A percentile compares a stretch with the other conserved stretches of the same genome.
Conservation (phyloP, 2,329 filamentous ascomycete species). For the Ascochyta fabae region DNA sequence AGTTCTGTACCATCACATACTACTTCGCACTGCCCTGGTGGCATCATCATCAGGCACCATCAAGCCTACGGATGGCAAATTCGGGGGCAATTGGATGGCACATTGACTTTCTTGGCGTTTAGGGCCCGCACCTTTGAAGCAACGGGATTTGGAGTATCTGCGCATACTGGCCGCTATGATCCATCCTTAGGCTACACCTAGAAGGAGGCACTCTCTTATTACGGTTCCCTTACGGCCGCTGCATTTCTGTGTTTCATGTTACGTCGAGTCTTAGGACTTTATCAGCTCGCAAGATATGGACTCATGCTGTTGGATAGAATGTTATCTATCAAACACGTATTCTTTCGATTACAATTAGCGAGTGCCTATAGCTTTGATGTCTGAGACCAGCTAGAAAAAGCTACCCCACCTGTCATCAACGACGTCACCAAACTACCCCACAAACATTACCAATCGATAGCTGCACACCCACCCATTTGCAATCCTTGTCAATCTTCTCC, state of each 20-base stretch:
- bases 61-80: slow-evolving; percentile 1
- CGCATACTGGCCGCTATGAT: slow-evolving; percentile 4
- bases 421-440: slow-evolving; percentile 24
- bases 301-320: neutral
- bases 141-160: neutral
- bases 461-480: neutral
- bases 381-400: neutral
- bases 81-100: slow-evolving; percentile 1
- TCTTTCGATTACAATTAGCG: neutral
- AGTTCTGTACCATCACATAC: slow-evolving; percentile 11
- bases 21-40: slow-evolving; percentile 10
- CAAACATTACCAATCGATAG: slow-evolving; percentile 4
- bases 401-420: slow-evolving; percentile 32
- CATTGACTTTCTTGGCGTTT: slow-evolving; percentile 7
- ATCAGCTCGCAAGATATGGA: neutral
- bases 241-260: neutral
- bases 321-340: slow-evolving; percentile 2
- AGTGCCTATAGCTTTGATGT: too few species aligned
- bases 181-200: slow-evolving; percentile 7
- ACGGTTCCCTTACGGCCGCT: slow-evolving; percentile 3
- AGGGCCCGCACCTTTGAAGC: neutral
- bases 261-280: neutral
- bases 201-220: slow-evolving; percentile 7
- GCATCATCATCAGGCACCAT: slow-evolving; percentile 6
- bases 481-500: neutral